Conservation (phyloP, 371 early-diverging fungal genomes). For the Mucor irregularis region DNA sequence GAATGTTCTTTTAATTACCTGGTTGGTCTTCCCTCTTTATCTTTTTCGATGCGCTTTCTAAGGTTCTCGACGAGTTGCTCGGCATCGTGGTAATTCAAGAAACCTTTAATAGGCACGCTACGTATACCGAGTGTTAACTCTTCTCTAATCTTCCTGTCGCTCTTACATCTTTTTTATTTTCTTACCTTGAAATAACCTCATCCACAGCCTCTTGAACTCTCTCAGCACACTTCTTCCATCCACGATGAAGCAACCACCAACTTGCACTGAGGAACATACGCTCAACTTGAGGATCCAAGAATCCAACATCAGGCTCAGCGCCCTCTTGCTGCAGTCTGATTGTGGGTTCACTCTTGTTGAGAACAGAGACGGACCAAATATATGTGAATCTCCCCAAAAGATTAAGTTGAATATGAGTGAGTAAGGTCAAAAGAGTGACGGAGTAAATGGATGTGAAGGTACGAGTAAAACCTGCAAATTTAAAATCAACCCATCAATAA, state of each 20-base stretch:
- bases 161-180: not conserved
- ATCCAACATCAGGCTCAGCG: constrained; percentile 38
- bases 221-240: constrained; percentile 76
- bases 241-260: constrained; percentile 92
- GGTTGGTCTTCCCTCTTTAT: constrained; percentile 32
- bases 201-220: constrained; percentile 70
- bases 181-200: constrained; percentile 64
- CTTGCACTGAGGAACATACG: constrained; percentile 83
- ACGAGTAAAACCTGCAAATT: constrained; percentile 82
- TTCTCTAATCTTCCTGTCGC: not conserved
- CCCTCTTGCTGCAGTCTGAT: constrained; percentile 49
- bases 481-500: too few relatives aligned
- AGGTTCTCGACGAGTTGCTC: constrained; percentile 26
- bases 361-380: constrained; percentile 78
- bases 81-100: constrained; percentile 31
- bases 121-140: not conserved
- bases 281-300: constrained; percentile 63
- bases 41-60: constrained; percentile 36
- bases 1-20: constrained; percentile 25
- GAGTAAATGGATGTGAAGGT: constrained; percentile 83
- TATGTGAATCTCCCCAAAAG: constrained; percentile 91
- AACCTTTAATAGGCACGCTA: not conserved
- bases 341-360: constrained; percentile 53
- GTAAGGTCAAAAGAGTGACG: constrained; percentile 74
- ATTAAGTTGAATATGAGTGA: constrained; percentile 88